These are phyloP conservation scores for Candida anutae DNA, from an alignment of 1,139 yeast genomes.

Conservation along the genomic window DNA sequence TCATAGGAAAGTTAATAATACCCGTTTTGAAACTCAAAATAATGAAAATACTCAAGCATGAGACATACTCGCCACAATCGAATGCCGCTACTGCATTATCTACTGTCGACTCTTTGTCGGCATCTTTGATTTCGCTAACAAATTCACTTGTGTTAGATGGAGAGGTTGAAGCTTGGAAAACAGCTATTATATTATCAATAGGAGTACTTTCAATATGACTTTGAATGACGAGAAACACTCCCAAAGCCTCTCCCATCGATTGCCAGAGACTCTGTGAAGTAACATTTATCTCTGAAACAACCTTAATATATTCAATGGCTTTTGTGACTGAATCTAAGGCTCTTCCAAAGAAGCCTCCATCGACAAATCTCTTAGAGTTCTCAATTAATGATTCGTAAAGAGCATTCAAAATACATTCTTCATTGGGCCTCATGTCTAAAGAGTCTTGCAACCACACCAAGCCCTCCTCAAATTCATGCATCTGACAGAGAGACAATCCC, in stretches of 20 bases:
- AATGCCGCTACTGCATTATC: conserved; percentile 7
- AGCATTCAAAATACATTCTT: conserved; percentile 51
- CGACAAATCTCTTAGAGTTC: conserved; percentile 45
- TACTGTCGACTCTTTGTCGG: conserved; percentile 4
- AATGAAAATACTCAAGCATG: conserved; percentile 16
- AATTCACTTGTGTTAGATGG: neutral
- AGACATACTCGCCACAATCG: conserved; percentile 10
- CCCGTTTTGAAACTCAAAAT: conserved; percentile 22
- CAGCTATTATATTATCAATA: conserved; percentile 24
- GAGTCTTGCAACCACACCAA: conserved; percentile 29
- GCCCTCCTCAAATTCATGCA: conserved; percentile 33
- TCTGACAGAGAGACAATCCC: conserved; percentile 50
- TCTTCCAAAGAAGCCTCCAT: conserved; percentile 60
- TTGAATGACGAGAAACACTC: conserved; percentile 38
- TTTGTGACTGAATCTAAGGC: conserved; percentile 31
- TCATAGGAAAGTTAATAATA: conserved; percentile 20
- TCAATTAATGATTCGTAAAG: conserved; percentile 50
- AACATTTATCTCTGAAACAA: conserved; percentile 28
- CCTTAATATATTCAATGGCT: conserved; percentile 44
- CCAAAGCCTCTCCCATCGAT: conserved; percentile 41
- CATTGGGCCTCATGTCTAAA: conserved; percentile 34
- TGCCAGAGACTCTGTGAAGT: conserved; percentile 49
- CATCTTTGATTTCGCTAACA: conserved; percentile 2
- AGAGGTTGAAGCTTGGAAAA: conserved; percentile 17
- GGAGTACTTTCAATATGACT: conserved; percentile 38